These are phyloP conservation scores for Comarum palustre DNA, from an alignment of 306 rosid species.

Conservation along the genomic window DNA sequence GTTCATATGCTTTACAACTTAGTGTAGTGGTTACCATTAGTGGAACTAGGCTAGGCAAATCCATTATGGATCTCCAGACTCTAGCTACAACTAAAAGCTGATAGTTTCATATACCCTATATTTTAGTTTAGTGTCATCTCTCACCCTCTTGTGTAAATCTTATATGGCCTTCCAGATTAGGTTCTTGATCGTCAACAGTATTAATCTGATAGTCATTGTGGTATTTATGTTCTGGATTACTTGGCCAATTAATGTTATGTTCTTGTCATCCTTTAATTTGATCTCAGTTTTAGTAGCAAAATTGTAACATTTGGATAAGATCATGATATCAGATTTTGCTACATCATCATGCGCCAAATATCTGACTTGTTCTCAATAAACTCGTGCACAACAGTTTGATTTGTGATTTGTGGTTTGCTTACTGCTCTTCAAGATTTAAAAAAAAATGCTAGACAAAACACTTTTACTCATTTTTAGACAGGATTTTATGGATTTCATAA, in stretches of 20 bases:
- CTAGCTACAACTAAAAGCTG: slow-evolving; percentile 28
- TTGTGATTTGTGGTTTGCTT: background rate
- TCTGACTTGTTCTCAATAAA: background rate
- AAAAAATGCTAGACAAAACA: no score
- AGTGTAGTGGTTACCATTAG: slow-evolving; percentile 35
- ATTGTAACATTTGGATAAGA: slow-evolving; percentile 7
- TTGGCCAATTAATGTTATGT: slow-evolving; percentile 30
- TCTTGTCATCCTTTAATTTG: background rate
- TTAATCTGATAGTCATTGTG: slow-evolving; percentile 26
- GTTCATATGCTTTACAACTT: slow-evolving; percentile 11
- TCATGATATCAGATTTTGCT: background rate
- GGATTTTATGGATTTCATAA: no score
- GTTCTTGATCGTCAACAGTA: slow-evolving; percentile 7
- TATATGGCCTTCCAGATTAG: slow-evolving; percentile 42
- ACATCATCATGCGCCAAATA: background rate
- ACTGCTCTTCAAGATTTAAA: no score
- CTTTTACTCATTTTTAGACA: no score
- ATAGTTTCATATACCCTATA: slow-evolving; percentile 17
- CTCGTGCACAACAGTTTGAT: background rate
- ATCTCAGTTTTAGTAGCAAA: background rate
- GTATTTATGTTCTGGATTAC: slow-evolving; percentile 32
- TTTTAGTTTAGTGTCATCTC: slow-evolving; percentile 13
- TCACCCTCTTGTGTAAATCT: slow-evolving; percentile 25
- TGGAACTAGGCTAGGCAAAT: slow-evolving; percentile 88
- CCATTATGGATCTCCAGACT: slow-evolving; percentile 51